A percentile compares a stretch with the other conserved stretches of the same genome.
Evolutionary conservation across 164 flowering plant genomes (phyloP).

Genomic region (Vitis vinifera): DNA sequence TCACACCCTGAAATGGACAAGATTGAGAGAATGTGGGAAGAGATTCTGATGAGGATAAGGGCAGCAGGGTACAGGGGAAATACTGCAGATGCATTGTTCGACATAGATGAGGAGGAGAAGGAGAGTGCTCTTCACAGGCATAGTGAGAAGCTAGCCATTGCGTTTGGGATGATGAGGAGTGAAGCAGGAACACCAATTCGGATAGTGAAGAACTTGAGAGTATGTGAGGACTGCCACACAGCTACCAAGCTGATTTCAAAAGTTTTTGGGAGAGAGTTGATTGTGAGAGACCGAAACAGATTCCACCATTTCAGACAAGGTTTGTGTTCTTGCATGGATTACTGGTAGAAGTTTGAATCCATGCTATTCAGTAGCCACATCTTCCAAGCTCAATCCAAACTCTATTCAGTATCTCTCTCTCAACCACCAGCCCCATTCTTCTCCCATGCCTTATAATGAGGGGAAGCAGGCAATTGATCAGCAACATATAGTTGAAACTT

Average conservation of each 20-base stretch:
- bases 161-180: conserved; percentile 9
- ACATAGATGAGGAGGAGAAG: conserved; percentile 18
- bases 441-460: too few relatives aligned
- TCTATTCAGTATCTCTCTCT: too few relatives aligned
- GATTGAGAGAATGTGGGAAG: conserved; percentile 15
- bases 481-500: too few relatives aligned
- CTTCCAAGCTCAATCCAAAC: too few relatives aligned
- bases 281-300: conserved; percentile 17
- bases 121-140: conserved; percentile 14
- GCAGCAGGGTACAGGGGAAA: conserved; percentile 8
- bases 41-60: conserved; percentile 11
- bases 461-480: too few relatives aligned
- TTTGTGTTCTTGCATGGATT: conserved; percentile 12
- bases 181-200: conserved; percentile 5
- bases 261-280: conserved; percentile 8
- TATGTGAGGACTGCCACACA: conserved; percentile 16
- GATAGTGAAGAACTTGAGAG: conserved; percentile 17
- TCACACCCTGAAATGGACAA: conserved; percentile 3
- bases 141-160: conserved; percentile 21
- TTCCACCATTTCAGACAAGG: conserved; percentile 14
- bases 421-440: too few relatives aligned
- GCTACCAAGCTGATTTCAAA: conserved; percentile 17
- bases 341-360: conserved; percentile 5
- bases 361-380: too few relatives aligned
- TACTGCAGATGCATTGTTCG: conserved; percentile 11